These are phyloP conservation scores for Zymoseptoria pseudotritici DNA, from an alignment of 2,329 filamentous ascomycete species.

Conservation along the genomic window DNA sequence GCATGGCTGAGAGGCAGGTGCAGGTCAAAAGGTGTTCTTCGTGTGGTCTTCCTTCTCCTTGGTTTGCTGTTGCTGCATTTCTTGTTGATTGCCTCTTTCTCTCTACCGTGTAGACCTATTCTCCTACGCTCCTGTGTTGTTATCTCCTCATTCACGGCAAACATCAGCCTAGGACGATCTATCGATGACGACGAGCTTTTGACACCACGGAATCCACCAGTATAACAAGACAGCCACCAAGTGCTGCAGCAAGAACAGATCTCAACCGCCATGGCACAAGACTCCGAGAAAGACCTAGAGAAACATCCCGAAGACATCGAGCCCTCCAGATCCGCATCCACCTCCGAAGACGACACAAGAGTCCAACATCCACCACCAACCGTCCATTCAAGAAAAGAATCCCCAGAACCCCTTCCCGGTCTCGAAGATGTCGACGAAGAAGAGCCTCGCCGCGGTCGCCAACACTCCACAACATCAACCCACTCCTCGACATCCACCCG, in stretches of 20 bases:
- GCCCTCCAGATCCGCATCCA: constrained; percentile 2
- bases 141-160: neutral
- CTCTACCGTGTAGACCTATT: no score
- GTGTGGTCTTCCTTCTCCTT: no score
- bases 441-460: constrained; percentile 4
- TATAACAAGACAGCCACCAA: neutral
- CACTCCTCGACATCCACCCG: constrained; percentile 17
- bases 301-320: constrained; percentile 12
- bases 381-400: constrained; percentile 4
- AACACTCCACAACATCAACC: constrained; percentile 5
- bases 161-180: neutral
- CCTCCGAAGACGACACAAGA: constrained; percentile 7
- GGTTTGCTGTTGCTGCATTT: no score
- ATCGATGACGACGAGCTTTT: neutral
- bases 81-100: no score
- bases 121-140: neutral
- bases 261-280: constrained; percentile 7
- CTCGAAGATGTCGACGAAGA: neutral
- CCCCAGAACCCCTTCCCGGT: constrained; percentile 10
- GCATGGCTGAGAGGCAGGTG: no score
- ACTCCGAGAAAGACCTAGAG: constrained; percentile 7
- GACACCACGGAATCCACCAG: neutral
- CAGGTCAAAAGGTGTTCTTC: no score
- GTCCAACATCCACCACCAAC: constrained; percentile 8
- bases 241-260: neutral